Conservation (phyloP, 768 basidiomycete genomes). For the Pisolithus microcarpus region DNA sequence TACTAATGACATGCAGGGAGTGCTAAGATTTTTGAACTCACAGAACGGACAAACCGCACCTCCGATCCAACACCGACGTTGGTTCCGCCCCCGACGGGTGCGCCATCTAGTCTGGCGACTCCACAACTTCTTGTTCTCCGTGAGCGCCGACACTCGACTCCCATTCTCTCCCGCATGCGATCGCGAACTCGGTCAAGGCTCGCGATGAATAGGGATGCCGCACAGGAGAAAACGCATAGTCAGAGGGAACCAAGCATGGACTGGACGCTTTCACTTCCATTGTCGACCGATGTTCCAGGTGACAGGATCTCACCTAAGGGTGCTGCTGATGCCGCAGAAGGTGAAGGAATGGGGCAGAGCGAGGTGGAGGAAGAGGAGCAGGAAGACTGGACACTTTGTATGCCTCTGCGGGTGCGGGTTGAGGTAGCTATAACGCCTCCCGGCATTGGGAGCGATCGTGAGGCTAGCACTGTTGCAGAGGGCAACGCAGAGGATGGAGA, state of each 20-base stretch:
- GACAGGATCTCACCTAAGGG: slow-evolving; percentile 9
- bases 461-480: slow-evolving; percentile 1
- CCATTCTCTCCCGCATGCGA: slow-evolving; percentile 12
- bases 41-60: background rate
- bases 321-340: background rate
- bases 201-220: background rate
- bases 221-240: background rate
- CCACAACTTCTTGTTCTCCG: slow-evolving; percentile 17
- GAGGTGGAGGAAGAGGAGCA: slow-evolving; percentile 6
- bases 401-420: slow-evolving; percentile 20
- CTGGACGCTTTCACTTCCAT: slow-evolving; percentile 27
- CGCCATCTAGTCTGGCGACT: background rate
- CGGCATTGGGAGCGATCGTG: background rate
- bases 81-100: slow-evolving; percentile 1
- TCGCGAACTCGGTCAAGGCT: background rate
- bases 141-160: slow-evolving; percentile 27
- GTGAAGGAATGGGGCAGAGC: background rate
- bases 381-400: slow-evolving; percentile 28
- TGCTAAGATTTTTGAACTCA: too few species aligned
- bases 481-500: background rate
- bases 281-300: slow-evolving; percentile 23
- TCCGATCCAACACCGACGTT: slow-evolving; percentile 1
- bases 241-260: slow-evolving; percentile 7
- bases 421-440: background rate
- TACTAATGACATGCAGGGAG: background rate